phyloP scores from a whole-genome alignment of 306 rosid genomes.

The Alnus glutinosa region DNA sequence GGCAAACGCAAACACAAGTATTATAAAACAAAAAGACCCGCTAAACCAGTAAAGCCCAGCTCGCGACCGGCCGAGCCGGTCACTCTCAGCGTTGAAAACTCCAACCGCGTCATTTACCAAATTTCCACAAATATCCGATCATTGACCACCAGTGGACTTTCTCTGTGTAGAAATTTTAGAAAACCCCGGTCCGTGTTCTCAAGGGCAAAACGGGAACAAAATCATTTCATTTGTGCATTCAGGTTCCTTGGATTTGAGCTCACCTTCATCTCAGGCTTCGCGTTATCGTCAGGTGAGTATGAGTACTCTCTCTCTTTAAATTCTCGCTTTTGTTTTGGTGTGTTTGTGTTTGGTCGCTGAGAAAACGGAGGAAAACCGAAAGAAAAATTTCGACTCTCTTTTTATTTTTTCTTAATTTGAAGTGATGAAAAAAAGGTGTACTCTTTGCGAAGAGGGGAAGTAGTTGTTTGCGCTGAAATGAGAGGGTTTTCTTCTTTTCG shows the following conservation, averaged over 20 bases:
- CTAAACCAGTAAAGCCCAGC: slow-evolving; percentile 16
- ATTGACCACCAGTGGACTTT: slow-evolving; percentile 5
- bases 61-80: slow-evolving; percentile 39
- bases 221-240: not conserved
- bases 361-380: slow-evolving; percentile 6
- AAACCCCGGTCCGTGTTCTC: not conserved
- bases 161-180: not conserved
- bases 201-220: slow-evolving; percentile 37
- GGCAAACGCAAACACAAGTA: not conserved
- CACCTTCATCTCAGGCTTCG: slow-evolving; percentile 8
- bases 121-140: not conserved
- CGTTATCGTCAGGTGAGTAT: slow-evolving; percentile 30
- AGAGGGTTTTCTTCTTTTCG: not conserved
- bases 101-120: not conserved
- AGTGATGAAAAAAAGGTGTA: not conserved
- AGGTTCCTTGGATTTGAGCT: slow-evolving; percentile 16
- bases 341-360: slow-evolving; percentile 12
- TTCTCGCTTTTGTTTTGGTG: not conserved
- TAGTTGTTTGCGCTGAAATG: slow-evolving; percentile 2
- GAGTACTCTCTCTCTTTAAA: not conserved
- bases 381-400: not conserved
- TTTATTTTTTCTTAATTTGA: not conserved
- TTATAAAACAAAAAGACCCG: slow-evolving; percentile 21
- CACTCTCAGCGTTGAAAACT: not conserved
- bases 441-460: not conserved